Evolutionary conservation across 2,329 filamentous ascomycete genomes (phyloP).

Genomic region (Sporothrix brunneoviolacea): DNA sequence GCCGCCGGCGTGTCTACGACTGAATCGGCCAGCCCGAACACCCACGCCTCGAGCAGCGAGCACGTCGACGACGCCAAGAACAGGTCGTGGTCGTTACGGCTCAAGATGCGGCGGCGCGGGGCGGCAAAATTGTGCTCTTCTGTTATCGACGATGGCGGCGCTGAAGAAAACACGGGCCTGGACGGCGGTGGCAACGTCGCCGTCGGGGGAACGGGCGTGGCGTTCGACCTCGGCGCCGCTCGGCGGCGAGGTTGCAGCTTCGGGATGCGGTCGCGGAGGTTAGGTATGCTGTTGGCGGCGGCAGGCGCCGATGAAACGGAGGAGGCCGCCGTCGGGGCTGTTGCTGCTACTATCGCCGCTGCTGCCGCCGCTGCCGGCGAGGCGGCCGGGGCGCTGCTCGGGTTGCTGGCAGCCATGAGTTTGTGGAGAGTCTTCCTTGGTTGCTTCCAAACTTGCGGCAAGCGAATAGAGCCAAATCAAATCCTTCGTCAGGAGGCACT

Average conservation of each 20-base stretch:
- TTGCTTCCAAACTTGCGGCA: too few species aligned
- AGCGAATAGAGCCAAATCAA: too few species aligned
- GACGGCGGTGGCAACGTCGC: slow-evolving; percentile 64
- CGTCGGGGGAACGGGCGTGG: slow-evolving; percentile 64
- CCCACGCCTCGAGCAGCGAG: slow-evolving; percentile 70
- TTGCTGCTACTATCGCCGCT: not conserved
- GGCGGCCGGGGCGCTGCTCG: not conserved
- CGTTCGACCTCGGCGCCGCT: slow-evolving; percentile 44
- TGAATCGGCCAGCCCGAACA: slow-evolving; percentile 79
- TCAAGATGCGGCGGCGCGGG: slow-evolving; percentile 76
- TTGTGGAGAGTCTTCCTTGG: not conserved
- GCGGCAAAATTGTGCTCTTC: slow-evolving; percentile 48
- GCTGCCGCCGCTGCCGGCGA: not conserved
- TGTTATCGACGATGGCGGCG: too few species aligned
- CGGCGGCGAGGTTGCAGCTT: slow-evolving; percentile 61
- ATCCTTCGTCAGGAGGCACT: too few species aligned
- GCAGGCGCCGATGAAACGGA: slow-evolving; percentile 2
- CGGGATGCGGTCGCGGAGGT: slow-evolving; percentile 53
- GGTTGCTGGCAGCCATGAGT: not conserved
- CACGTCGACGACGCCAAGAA: slow-evolving; percentile 75
- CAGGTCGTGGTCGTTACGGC: slow-evolving; percentile 68
- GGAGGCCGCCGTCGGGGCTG: slow-evolving; percentile 1
- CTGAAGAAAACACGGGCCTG: too few species aligned
- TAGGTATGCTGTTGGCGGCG: slow-evolving; percentile 30
- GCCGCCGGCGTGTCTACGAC: slow-evolving; percentile 54